These are phyloP conservation scores for Aspergillus olivimuriae DNA, from an alignment of 495 filamentous ascomycete genomes.

Conservation along the genomic window DNA sequence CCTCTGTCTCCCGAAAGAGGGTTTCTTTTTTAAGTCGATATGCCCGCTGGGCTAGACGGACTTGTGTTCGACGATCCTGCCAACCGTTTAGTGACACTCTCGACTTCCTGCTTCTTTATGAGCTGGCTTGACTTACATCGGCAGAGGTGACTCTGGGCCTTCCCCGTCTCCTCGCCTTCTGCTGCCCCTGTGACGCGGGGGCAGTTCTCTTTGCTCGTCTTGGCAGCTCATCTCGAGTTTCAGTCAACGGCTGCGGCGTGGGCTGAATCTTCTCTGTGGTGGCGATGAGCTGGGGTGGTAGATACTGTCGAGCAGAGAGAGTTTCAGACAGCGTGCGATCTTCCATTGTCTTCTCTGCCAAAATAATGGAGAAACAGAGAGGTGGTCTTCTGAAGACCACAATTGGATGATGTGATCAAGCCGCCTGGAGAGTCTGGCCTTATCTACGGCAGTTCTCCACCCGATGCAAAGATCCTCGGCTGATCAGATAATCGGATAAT, in stretches of 20 bases:
- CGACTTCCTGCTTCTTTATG: background rate
- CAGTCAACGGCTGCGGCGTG: no score
- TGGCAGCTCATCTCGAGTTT: no score
- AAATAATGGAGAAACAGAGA: no score
- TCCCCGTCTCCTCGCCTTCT: background rate
- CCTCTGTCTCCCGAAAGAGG: slow-evolving; percentile 65
- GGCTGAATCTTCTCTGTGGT: no score
- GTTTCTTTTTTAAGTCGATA: slow-evolving; percentile 82
- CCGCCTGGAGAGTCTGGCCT: no score
- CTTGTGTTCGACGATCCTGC: slow-evolving; percentile 66
- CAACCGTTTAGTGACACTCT: background rate
- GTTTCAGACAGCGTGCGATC: background rate
- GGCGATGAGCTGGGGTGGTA: background rate
- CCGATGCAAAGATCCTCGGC: background rate
- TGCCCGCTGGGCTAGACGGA: slow-evolving; percentile 77
- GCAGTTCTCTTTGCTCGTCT: background rate
- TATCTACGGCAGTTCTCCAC: no score
- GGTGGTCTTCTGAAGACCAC: background rate
- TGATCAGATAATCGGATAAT: background rate
- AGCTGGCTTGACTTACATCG: background rate
- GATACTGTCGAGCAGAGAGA: background rate
- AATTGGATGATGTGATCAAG: background rate
- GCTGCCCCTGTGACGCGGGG: background rate
- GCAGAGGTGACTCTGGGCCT: background rate
- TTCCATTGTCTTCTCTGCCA: background rate